Evolutionary conservation across 768 basidiomycete genomes (phyloP), one percentile per base, ranked within the genome.

Genomic region (Mycena amicta): DNA sequence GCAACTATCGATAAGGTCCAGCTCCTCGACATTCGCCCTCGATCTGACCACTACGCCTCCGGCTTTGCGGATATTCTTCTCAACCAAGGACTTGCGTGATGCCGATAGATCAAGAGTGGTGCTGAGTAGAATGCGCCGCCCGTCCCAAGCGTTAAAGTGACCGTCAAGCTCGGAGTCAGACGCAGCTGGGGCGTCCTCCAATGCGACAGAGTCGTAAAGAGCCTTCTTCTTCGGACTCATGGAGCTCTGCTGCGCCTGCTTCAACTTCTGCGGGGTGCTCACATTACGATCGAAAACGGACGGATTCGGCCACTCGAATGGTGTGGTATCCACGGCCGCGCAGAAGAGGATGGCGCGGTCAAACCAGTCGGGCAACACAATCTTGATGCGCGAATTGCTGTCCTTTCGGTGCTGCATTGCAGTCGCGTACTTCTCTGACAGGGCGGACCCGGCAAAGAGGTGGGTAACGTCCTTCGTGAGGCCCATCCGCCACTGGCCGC

Each of bases 331-430:
- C 16, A 90, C 70, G 11, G 73, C 71, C 16, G 76, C 63, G 1
- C 84, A 85, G n/a, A 92, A 74, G 12, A 82, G 76, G 30, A 90
- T 81, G 3, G 80, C 79, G 63, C 94, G 91, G 66, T 95, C 91
- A 58, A 95, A 95, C 94, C 95, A 97, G 61, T 95, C 89, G 0
- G 94, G 95, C 0, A 93, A 79, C n/a, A 97, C 66, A 8, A 93
- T 76, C 51, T 80, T 83, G 67, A 95, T 80, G 16, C 77, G 71
- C 0, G 85, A 85, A 49, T 81, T 74, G 8, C 81, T 70, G 52
- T 83, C 12, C 11, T 15, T 33, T 26, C 56, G 80, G 70, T 83
- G 87, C 61, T 87, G 83, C 64, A 88, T 74, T 8, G 81, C 82
- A 2, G 77, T 79, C 18, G 67, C 61, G 53, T 83, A 85, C 70